Evolutionary conservation across 352 stramenopile genomes (phyloP), one percentile per base, ranked within the genome.

Genomic region (Phytophthora lateralis): DNA sequence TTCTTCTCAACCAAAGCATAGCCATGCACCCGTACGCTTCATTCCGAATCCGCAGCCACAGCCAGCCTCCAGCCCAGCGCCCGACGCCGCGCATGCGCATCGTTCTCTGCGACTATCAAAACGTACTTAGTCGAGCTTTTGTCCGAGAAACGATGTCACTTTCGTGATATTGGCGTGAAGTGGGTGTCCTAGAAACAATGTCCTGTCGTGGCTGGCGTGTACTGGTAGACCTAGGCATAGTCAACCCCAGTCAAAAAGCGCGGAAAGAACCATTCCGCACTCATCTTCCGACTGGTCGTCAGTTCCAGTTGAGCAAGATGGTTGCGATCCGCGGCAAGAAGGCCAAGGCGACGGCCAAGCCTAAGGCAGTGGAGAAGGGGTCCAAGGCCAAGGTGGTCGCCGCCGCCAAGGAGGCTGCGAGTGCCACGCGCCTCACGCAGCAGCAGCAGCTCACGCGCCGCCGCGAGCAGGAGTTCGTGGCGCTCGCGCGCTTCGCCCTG

Each of bases 301-400:
- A 39, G 15, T 18, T 43, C 14, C n/a, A 42, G 21, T 42, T 11
- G 17, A 42, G 60, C 51, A 41, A 43, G 52, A 92, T 93, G 83
- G 83, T 90, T 55, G 79, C 83, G 44, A 78, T 93, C 45, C 79
- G 83, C 9, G 79, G 80, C 18, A 88, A 87, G 68, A 93, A 93
- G 69, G 60, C 77, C 32, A 90, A 87, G 63, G 80, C 75, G 15
- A 73, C 78, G 35, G 55, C 83, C 41, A 90, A 85, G 66, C 71
- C 65, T 54, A 89, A 82, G 66, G 64, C 76, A 21, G 53, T 75
- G 12, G 78, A 87, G 41, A 80, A 79, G 45, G 58, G 70, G 18
- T 58, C 76, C 29, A 66, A 69, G 38, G 17, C 60, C 29, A 80
- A 80, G 34, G 30, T 54, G 17, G 18, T 47, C 0, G 47, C 52